A percentile compares a stretch with the other conserved stretches of the same genome.
phyloP scores from a whole-genome alignment of 116 monocot species.

The Iris pallida region DNA sequence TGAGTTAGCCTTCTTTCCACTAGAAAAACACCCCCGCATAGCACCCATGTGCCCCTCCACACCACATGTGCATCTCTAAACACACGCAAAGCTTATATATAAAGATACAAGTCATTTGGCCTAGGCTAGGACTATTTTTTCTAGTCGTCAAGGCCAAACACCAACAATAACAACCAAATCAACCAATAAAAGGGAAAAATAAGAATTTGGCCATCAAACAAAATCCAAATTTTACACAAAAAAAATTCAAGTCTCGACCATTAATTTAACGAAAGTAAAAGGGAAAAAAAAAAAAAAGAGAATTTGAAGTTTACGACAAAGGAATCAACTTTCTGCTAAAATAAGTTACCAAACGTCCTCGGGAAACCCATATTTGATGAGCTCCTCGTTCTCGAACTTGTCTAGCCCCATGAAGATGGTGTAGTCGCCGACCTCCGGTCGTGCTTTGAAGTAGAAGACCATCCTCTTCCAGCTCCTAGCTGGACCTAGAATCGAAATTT shows the following conservation, averaged over 20 bases:
- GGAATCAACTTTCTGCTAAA: background rate
- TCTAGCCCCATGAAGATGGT: conserved; percentile 93
- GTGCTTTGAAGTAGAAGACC: conserved; percentile 96
- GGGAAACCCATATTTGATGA: conserved; percentile 85
- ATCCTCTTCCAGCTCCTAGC: conserved; percentile 22
- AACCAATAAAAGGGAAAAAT: background rate
- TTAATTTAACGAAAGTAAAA: background rate
- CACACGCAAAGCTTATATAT: background rate
- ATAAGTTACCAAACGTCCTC: conserved; percentile 70
- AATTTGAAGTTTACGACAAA: background rate
- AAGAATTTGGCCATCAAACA: background rate
- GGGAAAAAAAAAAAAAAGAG: background rate
- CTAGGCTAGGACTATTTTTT: too few species aligned
- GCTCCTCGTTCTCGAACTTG: conserved; percentile 92
- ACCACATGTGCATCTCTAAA: too few species aligned
- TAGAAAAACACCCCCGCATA: too few species aligned
- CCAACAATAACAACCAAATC: too few species aligned
- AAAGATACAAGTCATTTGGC: background rate
- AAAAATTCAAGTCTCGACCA: background rate
- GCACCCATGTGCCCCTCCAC: too few species aligned
- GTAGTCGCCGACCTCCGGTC: conserved; percentile 82
- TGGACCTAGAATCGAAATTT: conserved; percentile 4
- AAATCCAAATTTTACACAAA: background rate
- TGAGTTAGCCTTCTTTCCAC: too few species aligned
- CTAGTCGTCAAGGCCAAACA: too few species aligned